Evolutionary conservation across 2,329 filamentous ascomycete species (phyloP).

Genomic region (Ophiostoma fasciatum): DNA sequence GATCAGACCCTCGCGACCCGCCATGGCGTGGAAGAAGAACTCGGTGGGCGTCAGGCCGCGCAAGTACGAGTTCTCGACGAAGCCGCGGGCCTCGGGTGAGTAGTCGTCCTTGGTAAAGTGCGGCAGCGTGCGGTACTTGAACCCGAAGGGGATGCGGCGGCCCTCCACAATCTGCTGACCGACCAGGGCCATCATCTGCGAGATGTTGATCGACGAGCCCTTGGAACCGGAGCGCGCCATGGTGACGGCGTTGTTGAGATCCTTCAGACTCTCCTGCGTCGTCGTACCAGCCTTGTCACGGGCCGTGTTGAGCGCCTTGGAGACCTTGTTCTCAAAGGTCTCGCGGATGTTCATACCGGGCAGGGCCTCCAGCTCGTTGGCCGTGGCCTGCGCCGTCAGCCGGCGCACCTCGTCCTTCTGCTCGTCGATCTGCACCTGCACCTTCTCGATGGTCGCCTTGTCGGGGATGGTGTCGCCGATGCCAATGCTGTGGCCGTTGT

Average conservation of each 20-base stretch:
- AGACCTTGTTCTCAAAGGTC: conserved; percentile 95
- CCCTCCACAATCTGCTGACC: conserved; percentile 97
- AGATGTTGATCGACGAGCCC: conserved; percentile 98
- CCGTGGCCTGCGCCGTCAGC: conserved; percentile 64
- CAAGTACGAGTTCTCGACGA: conserved; percentile 97
- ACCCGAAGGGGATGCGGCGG: conserved; percentile 96
- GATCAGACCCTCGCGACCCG: conserved; percentile 98
- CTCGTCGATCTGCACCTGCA: conserved; percentile 65
- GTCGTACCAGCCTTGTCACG: conserved; percentile 92
- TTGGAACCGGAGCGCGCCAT: conserved; percentile 97
- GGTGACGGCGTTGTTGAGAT: conserved; percentile 88
- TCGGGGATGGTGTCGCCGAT: conserved; percentile 97
- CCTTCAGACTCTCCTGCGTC: conserved; percentile 84
- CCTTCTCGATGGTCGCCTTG: conserved; percentile 64
- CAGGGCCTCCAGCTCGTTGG: conserved; percentile 76
- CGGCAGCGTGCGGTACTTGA: conserved; percentile 92
- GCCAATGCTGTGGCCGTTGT: conserved; percentile 94
- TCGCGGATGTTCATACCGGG: conserved; percentile 98
- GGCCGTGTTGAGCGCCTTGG: conserved; percentile 82
- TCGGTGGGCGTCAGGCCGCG: conserved; percentile 89
- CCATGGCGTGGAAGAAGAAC: conserved; percentile 99
- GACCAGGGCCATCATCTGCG: conserved; percentile 96
- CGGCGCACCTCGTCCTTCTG: conserved; percentile 70
- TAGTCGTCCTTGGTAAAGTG: conserved; percentile 99
- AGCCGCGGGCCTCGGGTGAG: conserved; percentile 89